Percentiles rank a stretch among this genome's conserved stretches.
These are phyloP conservation scores for Mariannaea sp. DNA, from an alignment of 2,329 filamentous ascomycete species.

Conservation along the genomic window DNA sequence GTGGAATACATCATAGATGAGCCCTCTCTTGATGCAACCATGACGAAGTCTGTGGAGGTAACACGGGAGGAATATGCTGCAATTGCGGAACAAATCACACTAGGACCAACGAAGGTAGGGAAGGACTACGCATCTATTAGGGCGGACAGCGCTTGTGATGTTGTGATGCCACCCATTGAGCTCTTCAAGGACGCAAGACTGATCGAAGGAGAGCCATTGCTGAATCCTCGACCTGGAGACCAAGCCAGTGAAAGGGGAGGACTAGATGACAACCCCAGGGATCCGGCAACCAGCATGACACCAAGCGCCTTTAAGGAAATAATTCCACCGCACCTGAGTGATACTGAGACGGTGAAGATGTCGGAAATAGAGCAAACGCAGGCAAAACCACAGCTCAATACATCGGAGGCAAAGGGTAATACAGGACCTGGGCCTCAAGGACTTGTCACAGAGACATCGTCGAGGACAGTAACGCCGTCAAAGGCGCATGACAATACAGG, in stretches of 20 bases:
- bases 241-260: constrained; percentile 5
- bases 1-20: neutral
- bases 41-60: neutral
- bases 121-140: constrained; percentile 10
- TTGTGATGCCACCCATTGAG: constrained; percentile 12
- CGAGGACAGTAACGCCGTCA: constrained; percentile 21
- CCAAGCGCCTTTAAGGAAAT: constrained; percentile 13
- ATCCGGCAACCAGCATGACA: constrained; percentile 6
- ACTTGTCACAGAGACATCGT: constrained; percentile 21
- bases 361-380: constrained; percentile 14
- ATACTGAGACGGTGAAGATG: constrained; percentile 1
- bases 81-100: neutral
- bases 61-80: constrained; percentile 1
- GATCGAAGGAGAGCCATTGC: neutral
- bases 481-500: constrained; percentile 3
- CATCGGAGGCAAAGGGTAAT: constrained; percentile 29
- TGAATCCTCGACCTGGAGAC: neutral
- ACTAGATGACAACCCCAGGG: constrained; percentile 7
- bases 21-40: neutral
- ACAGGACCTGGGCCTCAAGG: constrained; percentile 34
- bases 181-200: neutral
- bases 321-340: constrained; percentile 3
- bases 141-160: constrained; percentile 16
- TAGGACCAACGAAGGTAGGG: neutral
- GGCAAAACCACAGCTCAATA: constrained; percentile 19